Conservation (phyloP, 2,329 filamentous ascomycete genomes). For the Septoria linicola region DNA sequence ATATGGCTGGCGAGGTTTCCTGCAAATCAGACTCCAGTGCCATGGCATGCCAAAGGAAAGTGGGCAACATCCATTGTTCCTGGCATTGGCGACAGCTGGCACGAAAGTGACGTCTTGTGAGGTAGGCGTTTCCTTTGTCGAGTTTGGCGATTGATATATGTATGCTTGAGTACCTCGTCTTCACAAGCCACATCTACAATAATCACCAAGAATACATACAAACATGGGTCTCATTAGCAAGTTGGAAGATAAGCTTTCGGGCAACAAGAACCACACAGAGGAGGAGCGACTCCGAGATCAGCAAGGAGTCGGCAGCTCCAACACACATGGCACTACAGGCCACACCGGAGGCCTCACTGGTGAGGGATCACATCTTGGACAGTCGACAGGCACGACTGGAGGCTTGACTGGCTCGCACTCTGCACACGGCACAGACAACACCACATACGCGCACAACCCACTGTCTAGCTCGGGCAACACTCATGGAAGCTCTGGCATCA, state of each 20-base stretch:
- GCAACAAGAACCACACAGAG: conserved; percentile 21
- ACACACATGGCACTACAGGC: conserved; percentile 2
- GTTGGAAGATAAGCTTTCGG: conserved; percentile 25
- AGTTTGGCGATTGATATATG: conserved; percentile 4
- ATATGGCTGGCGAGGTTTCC: background rate
- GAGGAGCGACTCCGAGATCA: conserved; percentile 10
- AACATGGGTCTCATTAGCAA: conserved; percentile 25
- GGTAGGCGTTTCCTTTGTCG: conserved; percentile 5
- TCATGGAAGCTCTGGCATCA: conserved; percentile 14
- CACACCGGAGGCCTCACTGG: conserved; percentile 9
- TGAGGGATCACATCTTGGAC: conserved; percentile 15
- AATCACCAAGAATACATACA: background rate
- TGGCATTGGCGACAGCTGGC: background rate
- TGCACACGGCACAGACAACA: conserved; percentile 7
- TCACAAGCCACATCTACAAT: conserved; percentile 8
- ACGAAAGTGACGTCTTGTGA: conserved; percentile 9
- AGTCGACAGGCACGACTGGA: background rate
- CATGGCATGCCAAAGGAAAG: background rate
- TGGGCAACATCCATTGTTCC: background rate
- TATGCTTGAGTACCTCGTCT: background rate
- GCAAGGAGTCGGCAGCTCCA: conserved; percentile 7
- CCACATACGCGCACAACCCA: conserved; percentile 9
- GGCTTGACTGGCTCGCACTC: background rate
- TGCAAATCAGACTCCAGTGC: no score
- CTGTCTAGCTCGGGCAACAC: conserved; percentile 13